Percentiles rank a stretch among this genome's conserved stretches.
These are phyloP conservation scores for Lactuca sativa DNA, from an alignment of 129 eudicot species.

Conservation along the genomic window DNA sequence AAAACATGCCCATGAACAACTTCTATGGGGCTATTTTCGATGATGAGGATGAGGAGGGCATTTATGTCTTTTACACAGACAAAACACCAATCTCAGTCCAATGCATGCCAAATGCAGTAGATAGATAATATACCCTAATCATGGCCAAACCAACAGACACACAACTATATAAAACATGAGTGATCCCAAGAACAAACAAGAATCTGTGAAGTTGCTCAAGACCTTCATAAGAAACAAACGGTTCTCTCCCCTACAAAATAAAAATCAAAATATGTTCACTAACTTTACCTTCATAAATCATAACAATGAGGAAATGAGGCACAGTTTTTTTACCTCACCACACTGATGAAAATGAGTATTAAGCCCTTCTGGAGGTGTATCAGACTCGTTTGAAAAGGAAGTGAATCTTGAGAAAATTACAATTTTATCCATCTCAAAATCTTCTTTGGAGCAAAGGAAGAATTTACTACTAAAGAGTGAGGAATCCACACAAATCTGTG, in stretches of 20 bases:
- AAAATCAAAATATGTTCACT: background rate
- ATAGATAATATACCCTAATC: slow-evolving; percentile 64
- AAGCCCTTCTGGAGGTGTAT: slow-evolving; percentile 59
- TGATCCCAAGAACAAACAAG: slow-evolving; percentile 94
- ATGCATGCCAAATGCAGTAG: no score
- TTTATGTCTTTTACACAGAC: background rate
- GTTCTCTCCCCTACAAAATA: slow-evolving; percentile 81
- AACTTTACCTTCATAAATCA: background rate
- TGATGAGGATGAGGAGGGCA: background rate
- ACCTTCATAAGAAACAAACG: slow-evolving; percentile 94
- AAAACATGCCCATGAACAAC: slow-evolving; percentile 5
- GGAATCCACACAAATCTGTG: slow-evolving; percentile 92
- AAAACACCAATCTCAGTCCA: no score
- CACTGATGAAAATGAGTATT: slow-evolving; percentile 47
- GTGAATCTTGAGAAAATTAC: slow-evolving; percentile 26
- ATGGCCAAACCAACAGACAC: slow-evolving; percentile 81
- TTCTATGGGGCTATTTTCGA: background rate
- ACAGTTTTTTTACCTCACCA: slow-evolving; percentile 54
- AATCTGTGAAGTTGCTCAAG: slow-evolving; percentile 98
- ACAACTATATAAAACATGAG: slow-evolving; percentile 94
- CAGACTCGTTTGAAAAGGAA: slow-evolving; percentile 52
- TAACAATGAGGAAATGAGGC: background rate
- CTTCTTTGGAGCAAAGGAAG: slow-evolving; percentile 74
- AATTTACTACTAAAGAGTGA: slow-evolving; percentile 87
- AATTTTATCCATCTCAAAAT: slow-evolving; percentile 39